Evolutionary conservation across 495 filamentous ascomycete species (phyloP).

Genomic region (Neurospora sp.): DNA sequence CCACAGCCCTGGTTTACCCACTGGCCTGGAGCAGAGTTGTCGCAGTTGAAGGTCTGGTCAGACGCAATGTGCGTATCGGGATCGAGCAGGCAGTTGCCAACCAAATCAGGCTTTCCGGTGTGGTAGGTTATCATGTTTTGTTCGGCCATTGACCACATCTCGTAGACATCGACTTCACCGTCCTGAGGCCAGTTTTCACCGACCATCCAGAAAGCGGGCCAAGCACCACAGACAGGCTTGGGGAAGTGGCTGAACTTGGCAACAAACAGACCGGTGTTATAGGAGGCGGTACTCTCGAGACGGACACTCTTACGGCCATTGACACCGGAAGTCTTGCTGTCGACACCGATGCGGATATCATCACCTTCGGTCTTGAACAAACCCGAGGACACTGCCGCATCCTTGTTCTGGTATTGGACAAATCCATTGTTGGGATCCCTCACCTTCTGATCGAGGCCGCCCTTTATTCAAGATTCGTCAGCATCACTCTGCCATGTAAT

Average conservation of each 20-base stretch:
- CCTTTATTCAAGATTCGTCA: not conserved
- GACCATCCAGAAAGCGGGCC: conserved; percentile 59
- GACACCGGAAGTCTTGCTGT: conserved; percentile 18
- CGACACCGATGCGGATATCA: conserved; percentile 41
- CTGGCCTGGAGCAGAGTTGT: conserved; percentile 26
- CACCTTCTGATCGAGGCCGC: conserved; percentile 9
- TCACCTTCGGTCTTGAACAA: conserved; percentile 42
- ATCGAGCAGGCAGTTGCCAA: conserved; percentile 47
- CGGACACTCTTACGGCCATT: conserved; percentile 56
- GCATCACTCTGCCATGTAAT: not conserved
- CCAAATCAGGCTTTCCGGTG: conserved; percentile 47
- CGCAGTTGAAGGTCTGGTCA: conserved; percentile 46
- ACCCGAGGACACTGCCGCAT: conserved; percentile 38
- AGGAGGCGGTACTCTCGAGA: conserved; percentile 54
- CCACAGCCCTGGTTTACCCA: conserved; percentile 26
- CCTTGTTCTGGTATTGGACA: conserved; percentile 50
- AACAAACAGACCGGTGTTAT: conserved; percentile 59
- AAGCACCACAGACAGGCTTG: conserved; percentile 48
- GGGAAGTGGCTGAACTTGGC: conserved; percentile 67
- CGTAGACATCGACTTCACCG: conserved; percentile 87
- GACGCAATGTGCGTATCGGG: conserved; percentile 35
- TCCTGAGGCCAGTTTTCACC: conserved; percentile 64
- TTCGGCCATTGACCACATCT: conserved; percentile 60
- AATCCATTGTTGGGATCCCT: conserved; percentile 56
- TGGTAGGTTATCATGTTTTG: conserved; percentile 65